Evolutionary conservation across 257 asterid genomes (phyloP).

Genomic region (Cruciata laevipes): DNA sequence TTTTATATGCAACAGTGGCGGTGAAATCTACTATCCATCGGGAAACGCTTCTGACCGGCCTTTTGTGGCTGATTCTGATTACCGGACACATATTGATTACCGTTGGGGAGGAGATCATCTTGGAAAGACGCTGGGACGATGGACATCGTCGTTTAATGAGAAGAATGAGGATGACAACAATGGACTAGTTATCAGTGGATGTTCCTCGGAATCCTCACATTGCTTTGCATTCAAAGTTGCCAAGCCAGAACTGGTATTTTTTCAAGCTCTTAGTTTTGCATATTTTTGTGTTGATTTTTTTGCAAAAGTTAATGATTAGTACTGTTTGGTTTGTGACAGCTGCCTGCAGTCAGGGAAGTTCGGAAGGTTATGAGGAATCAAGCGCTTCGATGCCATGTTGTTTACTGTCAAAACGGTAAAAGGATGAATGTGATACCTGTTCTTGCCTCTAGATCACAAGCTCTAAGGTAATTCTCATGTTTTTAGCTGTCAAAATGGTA

Average conservation of each 20-base stretch:
- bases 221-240: constrained; percentile 46
- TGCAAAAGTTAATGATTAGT: background rate
- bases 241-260: constrained; percentile 43
- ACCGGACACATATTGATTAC: constrained; percentile 56
- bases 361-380: constrained; percentile 61
- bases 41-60: constrained; percentile 34
- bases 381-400: constrained; percentile 57
- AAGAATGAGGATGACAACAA: constrained; percentile 27
- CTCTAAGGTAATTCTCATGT: constrained; percentile 60
- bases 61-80: constrained; percentile 53
- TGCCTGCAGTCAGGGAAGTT: constrained; percentile 57
- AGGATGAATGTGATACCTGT: constrained; percentile 61
- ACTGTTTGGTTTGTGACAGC: constrained; percentile 24
- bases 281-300: background rate
- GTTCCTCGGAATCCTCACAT: constrained; percentile 52
- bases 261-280: background rate
- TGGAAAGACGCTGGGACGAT: constrained; percentile 51
- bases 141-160: constrained; percentile 54
- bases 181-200: constrained; percentile 37
- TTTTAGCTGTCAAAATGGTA: constrained; percentile 44
- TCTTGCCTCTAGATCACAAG: constrained; percentile 76
- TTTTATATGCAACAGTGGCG: constrained; percentile 64
- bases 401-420: constrained; percentile 49
- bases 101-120: constrained; percentile 77
- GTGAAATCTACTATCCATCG: constrained; percentile 60